These are phyloP conservation scores for Opeltia flavorubescens DNA, from an alignment of 495 filamentous ascomycete species.

Conservation along the genomic window DNA sequence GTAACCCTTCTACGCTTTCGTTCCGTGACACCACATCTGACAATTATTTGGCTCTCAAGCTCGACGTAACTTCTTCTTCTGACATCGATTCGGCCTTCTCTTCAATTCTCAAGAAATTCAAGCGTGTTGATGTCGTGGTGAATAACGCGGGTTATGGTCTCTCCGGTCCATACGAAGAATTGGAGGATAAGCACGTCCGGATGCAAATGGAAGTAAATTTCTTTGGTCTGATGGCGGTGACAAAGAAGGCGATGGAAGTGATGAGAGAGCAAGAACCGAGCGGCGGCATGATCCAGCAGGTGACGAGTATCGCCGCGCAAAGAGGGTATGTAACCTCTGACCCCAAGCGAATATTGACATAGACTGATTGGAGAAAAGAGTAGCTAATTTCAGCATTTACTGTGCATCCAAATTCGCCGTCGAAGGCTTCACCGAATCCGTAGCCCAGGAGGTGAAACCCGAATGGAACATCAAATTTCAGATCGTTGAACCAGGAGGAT, in stretches of 20 bases:
- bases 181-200: constrained; percentile 9
- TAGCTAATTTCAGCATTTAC: constrained; percentile 25
- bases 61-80: constrained; percentile 18
- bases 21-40: constrained; percentile 10
- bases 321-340: constrained; percentile 5
- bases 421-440: constrained; percentile 27
- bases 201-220: constrained; percentile 17
- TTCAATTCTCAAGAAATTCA: constrained; percentile 17
- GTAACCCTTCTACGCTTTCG: constrained; percentile 18
- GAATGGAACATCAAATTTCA: constrained; percentile 28
- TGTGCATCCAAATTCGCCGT: constrained; percentile 27
- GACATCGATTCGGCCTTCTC: constrained; percentile 17
- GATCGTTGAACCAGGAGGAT: constrained; percentile 14
- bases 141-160: constrained; percentile 26
- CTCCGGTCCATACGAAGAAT: constrained; percentile 11
- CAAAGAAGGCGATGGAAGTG: constrained; percentile 26
- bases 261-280: constrained; percentile 26
- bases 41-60: constrained; percentile 14
- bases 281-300: constrained; percentile 30
- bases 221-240: constrained; percentile 19
- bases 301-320: constrained; percentile 30
- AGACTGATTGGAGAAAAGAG: constrained; percentile 8
- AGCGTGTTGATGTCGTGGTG: constrained; percentile 24
- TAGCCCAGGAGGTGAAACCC: constrained; percentile 30
- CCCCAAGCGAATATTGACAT: not conserved